These are phyloP conservation scores for Monosporascus ibericus DNA, from an alignment of 2,329 filamentous ascomycete species.

Conservation along the genomic window DNA sequence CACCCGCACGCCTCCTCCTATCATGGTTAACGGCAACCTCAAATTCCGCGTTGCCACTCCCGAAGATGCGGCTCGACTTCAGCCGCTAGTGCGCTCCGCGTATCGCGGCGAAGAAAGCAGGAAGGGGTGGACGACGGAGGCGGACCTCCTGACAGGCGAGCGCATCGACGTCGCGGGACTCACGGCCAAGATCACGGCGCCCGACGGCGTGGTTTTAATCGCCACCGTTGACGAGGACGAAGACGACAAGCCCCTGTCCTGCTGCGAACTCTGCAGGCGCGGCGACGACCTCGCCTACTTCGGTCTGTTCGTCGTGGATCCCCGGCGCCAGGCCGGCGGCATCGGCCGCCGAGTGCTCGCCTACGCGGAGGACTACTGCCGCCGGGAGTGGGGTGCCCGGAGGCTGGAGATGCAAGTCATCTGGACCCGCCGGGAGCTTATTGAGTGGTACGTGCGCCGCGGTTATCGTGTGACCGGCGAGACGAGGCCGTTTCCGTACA, in stretches of 20 bases:
- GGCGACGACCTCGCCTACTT: constrained; percentile 32
- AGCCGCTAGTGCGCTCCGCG: constrained; percentile 13
- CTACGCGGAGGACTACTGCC: constrained; percentile 33
- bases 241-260: constrained; percentile 28
- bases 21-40: background rate
- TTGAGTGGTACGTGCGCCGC: constrained; percentile 38
- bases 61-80: constrained; percentile 11
- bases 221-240: constrained; percentile 22
- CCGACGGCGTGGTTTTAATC: constrained; percentile 23
- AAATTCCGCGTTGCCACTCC: constrained; percentile 13
- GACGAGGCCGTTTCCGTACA: constrained; percentile 36
- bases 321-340: constrained; percentile 34
- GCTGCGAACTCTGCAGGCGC: constrained; percentile 35
- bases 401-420: constrained; percentile 40
- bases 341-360: constrained; percentile 35
- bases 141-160: constrained; percentile 5
- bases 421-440: constrained; percentile 35
- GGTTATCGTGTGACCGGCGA: constrained; percentile 36
- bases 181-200: constrained; percentile 10
- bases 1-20: too few species aligned
- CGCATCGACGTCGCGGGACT: constrained; percentile 6
- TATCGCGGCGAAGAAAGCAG: constrained; percentile 12
- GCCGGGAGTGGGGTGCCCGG: constrained; percentile 23
- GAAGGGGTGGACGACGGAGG: constrained; percentile 10
- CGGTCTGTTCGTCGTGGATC: constrained; percentile 43